These are phyloP conservation scores for Neurospora sp. DNA, from an alignment of 495 filamentous ascomycete genomes.

Conservation along the genomic window DNA sequence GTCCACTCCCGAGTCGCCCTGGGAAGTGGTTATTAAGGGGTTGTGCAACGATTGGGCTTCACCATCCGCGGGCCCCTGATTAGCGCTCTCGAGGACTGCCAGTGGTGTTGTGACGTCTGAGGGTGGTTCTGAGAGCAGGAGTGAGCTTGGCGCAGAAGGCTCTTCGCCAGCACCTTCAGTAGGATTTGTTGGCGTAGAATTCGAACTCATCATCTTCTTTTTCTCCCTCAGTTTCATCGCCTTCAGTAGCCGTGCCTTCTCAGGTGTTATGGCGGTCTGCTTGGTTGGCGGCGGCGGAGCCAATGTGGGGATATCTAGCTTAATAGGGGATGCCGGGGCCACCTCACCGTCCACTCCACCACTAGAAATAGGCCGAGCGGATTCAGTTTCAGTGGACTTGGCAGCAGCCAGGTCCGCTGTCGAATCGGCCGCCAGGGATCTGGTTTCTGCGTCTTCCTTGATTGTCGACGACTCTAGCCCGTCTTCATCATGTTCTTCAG, in stretches of 20 bases:
- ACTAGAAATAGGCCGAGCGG: conserved; percentile 24
- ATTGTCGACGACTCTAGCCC: conserved; percentile 11
- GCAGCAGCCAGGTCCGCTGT: conserved; percentile 13
- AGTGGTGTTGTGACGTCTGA: neutral
- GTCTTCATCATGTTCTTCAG: conserved; percentile 23
- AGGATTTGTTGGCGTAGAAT: conserved; percentile 3
- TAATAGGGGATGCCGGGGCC: conserved; percentile 42
- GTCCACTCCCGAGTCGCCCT: conserved; percentile 30
- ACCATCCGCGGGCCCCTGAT: neutral
- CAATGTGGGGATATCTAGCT: conserved; percentile 30
- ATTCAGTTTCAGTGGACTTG: conserved; percentile 17
- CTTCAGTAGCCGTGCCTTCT: conserved; percentile 88
- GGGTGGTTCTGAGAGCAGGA: conserved; percentile 5
- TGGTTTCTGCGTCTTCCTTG: conserved; percentile 18
- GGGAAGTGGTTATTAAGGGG: conserved; percentile 16
- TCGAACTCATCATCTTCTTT: conserved; percentile 48
- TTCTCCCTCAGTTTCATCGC: conserved; percentile 77
- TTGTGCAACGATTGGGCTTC: neutral
- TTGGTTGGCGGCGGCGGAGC: conserved; percentile 25
- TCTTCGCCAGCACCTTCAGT: conserved; percentile 7
- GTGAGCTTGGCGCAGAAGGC: conserved; percentile 9
- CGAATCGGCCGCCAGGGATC: conserved; percentile 4
- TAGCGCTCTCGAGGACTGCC: neutral
- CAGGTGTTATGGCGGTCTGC: conserved; percentile 64
- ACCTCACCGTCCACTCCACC: conserved; percentile 34